Conservation (phyloP, 345 rosid genomes). For the Cardamine occulta region DNA sequence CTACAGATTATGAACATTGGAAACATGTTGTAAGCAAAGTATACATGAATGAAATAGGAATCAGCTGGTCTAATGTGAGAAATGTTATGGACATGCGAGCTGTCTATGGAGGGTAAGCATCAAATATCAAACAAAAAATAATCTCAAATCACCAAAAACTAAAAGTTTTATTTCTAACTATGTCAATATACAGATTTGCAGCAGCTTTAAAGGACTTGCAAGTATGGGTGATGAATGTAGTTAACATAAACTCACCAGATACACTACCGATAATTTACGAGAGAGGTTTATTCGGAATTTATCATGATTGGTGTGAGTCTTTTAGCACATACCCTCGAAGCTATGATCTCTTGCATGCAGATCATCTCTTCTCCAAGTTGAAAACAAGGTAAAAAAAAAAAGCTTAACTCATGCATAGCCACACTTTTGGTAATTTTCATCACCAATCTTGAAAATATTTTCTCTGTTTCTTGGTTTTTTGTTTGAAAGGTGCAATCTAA, state of each 20-base stretch:
- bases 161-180: neutral
- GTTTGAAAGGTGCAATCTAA: constrained; percentile 75
- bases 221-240: constrained; percentile 88
- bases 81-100: constrained; percentile 97
- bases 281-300: constrained; percentile 85
- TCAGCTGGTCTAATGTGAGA: constrained; percentile 82
- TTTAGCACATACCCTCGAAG: constrained; percentile 84
- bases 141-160: neutral
- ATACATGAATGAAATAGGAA: constrained; percentile 75
- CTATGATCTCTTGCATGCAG: constrained; percentile 89
- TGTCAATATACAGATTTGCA: constrained; percentile 63
- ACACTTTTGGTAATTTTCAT: neutral
- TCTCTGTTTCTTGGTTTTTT: neutral
- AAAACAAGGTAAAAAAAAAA: constrained; percentile 55
- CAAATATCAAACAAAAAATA: neutral
- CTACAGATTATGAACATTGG: constrained; percentile 78
- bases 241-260: constrained; percentile 78
- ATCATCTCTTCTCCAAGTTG: constrained; percentile 89
- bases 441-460: neutral
- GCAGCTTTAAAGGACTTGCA: constrained; percentile 77
- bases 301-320: constrained; percentile 97
- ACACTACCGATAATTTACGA: constrained; percentile 90
- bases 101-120: constrained; percentile 83
- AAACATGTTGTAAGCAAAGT: constrained; percentile 65
- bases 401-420: neutral